Percentiles rank a stretch among this genome's conserved stretches.
These are phyloP conservation scores for Rhodotorula kratochvilovae DNA, from an alignment of 768 basidiomycete species.

Conservation along the genomic window DNA sequence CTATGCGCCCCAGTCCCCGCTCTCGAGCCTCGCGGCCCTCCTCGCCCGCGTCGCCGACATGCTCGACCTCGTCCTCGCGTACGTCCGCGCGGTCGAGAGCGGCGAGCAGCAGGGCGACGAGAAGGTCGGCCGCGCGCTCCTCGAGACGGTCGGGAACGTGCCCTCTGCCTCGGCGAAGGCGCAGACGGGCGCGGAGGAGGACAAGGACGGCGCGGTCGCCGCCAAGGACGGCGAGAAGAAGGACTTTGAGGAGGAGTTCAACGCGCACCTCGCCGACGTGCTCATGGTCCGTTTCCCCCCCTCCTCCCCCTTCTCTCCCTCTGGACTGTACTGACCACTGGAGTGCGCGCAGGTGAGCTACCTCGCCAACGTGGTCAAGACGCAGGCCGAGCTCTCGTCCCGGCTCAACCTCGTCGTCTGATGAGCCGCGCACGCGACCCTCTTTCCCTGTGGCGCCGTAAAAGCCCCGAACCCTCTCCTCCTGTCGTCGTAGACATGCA, in stretches of 20 bases:
- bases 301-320: neutral
- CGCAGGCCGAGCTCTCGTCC: constrained; percentile 65
- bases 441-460: no score
- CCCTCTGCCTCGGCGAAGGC: constrained; percentile 49
- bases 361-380: constrained; percentile 83
- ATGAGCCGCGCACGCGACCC: no score
- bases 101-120: constrained; percentile 76
- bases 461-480: no score
- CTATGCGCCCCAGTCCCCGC: constrained; percentile 58
- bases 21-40: constrained; percentile 71
- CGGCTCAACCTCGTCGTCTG: constrained; percentile 8
- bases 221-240: neutral
- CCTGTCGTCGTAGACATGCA: no score
- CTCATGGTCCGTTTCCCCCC: constrained; percentile 63
- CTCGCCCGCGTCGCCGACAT: constrained; percentile 66
- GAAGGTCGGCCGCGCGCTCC: constrained; percentile 81
- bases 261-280: constrained; percentile 69
- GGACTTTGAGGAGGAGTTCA: constrained; percentile 58
- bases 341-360: constrained; percentile 61
- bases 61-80: constrained; percentile 77
- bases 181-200: neutral
- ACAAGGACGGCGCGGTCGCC: constrained; percentile 20
- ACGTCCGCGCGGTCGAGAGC: constrained; percentile 72
- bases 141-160: constrained; percentile 70
- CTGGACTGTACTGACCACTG: neutral